Evolutionary conservation across 306 rosid genomes (phyloP).

Genomic region (Lupinus albus): DNA sequence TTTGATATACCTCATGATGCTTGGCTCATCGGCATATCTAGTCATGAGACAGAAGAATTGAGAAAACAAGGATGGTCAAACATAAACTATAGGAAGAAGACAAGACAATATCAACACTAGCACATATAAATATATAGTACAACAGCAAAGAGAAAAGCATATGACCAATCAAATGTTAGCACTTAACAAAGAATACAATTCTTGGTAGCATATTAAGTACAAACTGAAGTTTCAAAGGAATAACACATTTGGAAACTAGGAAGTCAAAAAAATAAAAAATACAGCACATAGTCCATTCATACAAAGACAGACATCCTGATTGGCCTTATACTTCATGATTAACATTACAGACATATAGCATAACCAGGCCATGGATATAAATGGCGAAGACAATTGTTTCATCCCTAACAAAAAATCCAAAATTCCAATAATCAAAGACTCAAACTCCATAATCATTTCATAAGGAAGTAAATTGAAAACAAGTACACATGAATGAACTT

Average conservation of each 20-base stretch:
- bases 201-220: slow-evolving; percentile 8
- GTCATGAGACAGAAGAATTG: slow-evolving; percentile 36
- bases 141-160: slow-evolving; percentile 18
- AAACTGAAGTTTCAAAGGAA: slow-evolving; percentile 11
- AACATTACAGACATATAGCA: slow-evolving; percentile 11
- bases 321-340: slow-evolving; percentile 28
- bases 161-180: not conserved
- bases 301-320: slow-evolving; percentile 18
- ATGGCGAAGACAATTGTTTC: slow-evolving; percentile 14
- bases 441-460: not conserved
- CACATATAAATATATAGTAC: not conserved
- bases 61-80: slow-evolving; percentile 18
- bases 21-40: slow-evolving; percentile 87
- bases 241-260: slow-evolving; percentile 11
- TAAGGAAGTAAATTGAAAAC: slow-evolving; percentile 28
- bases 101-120: slow-evolving; percentile 24
- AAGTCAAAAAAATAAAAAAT: slow-evolving; percentile 5
- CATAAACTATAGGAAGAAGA: slow-evolving; percentile 6
- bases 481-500: slow-evolving; percentile 28
- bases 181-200: slow-evolving; percentile 11
- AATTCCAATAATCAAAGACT: not conserved
- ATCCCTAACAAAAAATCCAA: not conserved
- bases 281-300: slow-evolving; percentile 9
- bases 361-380: not conserved
- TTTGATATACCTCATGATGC: slow-evolving; percentile 91